Percentiles rank a stretch among this genome's conserved stretches.
Evolutionary conservation across 345 rosid species (phyloP).

Genomic region (Arabidopsis thaliana): TAIR10.1 NC_003074.8:2975501-2976000

Average conservation of each 20-base stretch:
- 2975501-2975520: background rate
- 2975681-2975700: conserved; percentile 81
- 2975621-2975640: background rate
- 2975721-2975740: conserved; percentile 73
- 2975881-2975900: background rate
- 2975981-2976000: background rate
- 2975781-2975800: conserved; percentile 60
- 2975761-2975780: conserved; percentile 66
- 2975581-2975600: background rate
- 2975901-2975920: background rate
- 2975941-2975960: background rate
- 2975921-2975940: conserved; percentile 4
- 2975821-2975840: conserved; percentile 59
- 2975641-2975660: background rate
- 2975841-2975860: conserved; percentile 50
- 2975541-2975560: background rate
- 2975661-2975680: conserved; percentile 60
- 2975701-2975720: conserved; percentile 70
- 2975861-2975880: background rate
- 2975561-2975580: background rate
- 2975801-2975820: conserved; percentile 74
- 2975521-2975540: background rate
- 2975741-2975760: conserved; percentile 52
- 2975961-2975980: background rate
- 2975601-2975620: background rate